These are phyloP conservation scores for Sarcocystis neurona DNA, from an alignment of 169 alveolate species.

Conservation along the genomic window DNA sequence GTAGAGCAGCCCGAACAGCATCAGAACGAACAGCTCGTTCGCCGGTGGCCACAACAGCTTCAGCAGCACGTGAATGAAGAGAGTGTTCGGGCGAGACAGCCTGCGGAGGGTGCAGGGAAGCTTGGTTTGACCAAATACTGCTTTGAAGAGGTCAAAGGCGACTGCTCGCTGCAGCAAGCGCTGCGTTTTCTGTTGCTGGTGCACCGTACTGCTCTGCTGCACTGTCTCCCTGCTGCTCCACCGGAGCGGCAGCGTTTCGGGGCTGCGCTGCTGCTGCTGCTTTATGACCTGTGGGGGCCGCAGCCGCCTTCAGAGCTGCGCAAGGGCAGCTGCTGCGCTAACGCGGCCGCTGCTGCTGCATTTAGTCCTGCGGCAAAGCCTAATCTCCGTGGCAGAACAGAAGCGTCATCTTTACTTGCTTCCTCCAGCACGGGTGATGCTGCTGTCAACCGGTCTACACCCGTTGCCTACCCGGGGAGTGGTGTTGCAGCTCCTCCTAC, in stretches of 20 bases:
- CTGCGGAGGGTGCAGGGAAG: too few relatives aligned
- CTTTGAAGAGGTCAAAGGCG: background rate
- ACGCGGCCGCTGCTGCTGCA: slow-evolving; percentile 1
- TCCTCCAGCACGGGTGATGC: too few relatives aligned
- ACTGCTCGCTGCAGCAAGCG: background rate
- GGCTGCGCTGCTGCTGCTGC: background rate
- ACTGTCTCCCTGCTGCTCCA: slow-evolving; percentile 3
- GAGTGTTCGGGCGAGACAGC: too few relatives aligned
- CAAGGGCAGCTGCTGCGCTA: slow-evolving; percentile 31
- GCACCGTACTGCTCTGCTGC: slow-evolving; percentile 6
- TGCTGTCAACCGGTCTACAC: too few relatives aligned
- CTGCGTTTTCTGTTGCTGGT: background rate
- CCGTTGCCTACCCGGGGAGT: too few relatives aligned
- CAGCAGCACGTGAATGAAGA: too few relatives aligned
- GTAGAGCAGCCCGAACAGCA: too few relatives aligned
- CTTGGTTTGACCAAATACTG: too few relatives aligned
- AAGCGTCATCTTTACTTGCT: too few relatives aligned
- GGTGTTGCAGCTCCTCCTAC: too few relatives aligned
- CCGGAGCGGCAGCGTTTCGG: slow-evolving; percentile 21
- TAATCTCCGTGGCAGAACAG: background rate
- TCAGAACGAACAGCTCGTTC: too few relatives aligned
- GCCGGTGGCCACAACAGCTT: too few relatives aligned
- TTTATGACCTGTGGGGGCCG: slow-evolving; percentile 16
- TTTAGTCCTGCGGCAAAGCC: background rate
- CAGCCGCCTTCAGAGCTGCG: slow-evolving; percentile 23